phyloP scores from a whole-genome alignment of 306 rosid genomes.

The Pueraria montana region DNA sequence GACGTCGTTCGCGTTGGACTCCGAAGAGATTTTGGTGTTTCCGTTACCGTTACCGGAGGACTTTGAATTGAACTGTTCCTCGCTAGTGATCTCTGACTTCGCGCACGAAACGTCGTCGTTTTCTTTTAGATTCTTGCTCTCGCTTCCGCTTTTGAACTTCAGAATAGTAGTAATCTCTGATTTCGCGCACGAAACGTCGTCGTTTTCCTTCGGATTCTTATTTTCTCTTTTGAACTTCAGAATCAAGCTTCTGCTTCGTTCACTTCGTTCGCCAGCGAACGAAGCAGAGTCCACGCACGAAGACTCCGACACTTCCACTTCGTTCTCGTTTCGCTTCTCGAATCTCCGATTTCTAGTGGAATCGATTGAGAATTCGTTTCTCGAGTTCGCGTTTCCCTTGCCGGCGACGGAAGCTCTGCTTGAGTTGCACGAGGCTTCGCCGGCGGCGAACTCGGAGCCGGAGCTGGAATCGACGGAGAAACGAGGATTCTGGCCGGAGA shows the following conservation, averaged over 20 bases:
- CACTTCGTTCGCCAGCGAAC: slow-evolving; percentile 30
- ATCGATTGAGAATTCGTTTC: slow-evolving; percentile 48
- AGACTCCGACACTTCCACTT: slow-evolving; percentile 67
- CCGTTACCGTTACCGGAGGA: slow-evolving; percentile 22
- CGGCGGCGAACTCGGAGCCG: slow-evolving; percentile 55
- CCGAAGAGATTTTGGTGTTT: slow-evolving; percentile 47
- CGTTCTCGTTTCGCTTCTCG: slow-evolving; percentile 49
- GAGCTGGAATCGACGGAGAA: slow-evolving; percentile 59
- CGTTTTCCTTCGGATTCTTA: background rate
- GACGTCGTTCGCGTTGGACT: slow-evolving; percentile 51
- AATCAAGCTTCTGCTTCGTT: slow-evolving; percentile 53
- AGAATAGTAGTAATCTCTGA: background rate
- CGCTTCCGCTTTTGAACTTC: slow-evolving; percentile 11
- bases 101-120: slow-evolving; percentile 57
- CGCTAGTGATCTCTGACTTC: slow-evolving; percentile 62
- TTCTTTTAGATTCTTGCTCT: slow-evolving; percentile 37
- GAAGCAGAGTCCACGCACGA: slow-evolving; percentile 89
- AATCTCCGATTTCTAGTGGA: slow-evolving; percentile 47
- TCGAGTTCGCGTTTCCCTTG: slow-evolving; percentile 42
- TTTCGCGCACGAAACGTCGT: background rate
- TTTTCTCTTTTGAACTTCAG: slow-evolving; percentile 45
- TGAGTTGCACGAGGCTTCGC: slow-evolving; percentile 73
- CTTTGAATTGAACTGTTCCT: slow-evolving; percentile 43
- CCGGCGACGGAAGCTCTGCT: slow-evolving; percentile 56
- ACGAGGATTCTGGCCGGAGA: slow-evolving; percentile 21